These are phyloP conservation scores for Arthrobotrys conoides DNA, from an alignment of 2,329 filamentous ascomycete genomes.

Conservation along the genomic window DNA sequence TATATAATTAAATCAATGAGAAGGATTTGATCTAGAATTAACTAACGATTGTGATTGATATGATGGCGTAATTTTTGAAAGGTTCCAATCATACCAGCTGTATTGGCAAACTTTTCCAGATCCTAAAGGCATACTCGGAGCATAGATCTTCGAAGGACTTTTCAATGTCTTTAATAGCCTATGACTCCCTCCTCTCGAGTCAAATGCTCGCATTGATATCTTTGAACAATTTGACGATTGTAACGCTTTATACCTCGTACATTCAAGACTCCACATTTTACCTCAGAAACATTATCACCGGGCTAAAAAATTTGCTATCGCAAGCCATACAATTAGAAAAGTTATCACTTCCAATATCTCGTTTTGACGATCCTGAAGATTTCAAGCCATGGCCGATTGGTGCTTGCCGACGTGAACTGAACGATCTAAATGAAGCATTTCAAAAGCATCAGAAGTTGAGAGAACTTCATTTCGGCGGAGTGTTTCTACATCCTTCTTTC, in stretches of 20 bases:
- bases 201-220: not conserved
- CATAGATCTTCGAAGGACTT: not conserved
- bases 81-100: not conserved
- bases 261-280: not conserved
- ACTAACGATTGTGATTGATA: no score
- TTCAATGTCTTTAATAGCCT: not conserved
- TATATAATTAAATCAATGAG: no score
- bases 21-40: no score
- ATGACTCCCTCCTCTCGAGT: not conserved
- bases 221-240: not conserved
- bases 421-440: not conserved
- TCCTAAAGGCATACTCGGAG: not conserved
- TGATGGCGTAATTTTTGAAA: no score
- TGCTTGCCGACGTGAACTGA: not conserved
- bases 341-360: not conserved
- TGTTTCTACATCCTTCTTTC: constrained; percentile 17
- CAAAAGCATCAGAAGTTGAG: not conserved
- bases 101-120: not conserved
- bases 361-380: not conserved
- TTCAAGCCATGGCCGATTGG: not conserved
- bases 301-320: not conserved
- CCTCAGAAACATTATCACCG: not conserved
- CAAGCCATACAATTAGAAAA: not conserved
- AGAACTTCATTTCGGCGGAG: not conserved
- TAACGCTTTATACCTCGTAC: not conserved